phyloP scores from a whole-genome alignment of 2,329 filamentous ascomycete species.

The Penicillium verrucosum region DNA sequence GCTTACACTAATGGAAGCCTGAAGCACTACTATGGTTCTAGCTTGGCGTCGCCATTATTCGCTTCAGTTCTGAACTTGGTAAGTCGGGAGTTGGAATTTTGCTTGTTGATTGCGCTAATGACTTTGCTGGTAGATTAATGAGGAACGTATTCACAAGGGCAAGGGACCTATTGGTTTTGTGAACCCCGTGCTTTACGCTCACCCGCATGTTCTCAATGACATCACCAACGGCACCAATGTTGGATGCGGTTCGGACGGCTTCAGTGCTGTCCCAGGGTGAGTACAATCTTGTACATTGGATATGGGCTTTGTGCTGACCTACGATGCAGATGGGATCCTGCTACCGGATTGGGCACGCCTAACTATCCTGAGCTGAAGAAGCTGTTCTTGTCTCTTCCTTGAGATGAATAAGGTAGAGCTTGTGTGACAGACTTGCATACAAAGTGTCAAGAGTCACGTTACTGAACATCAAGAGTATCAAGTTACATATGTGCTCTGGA shows the following conservation, averaged over 20 bases:
- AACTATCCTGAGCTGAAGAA: slow-evolving; percentile 32
- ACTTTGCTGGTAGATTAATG: slow-evolving; percentile 41
- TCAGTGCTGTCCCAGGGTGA: slow-evolving; percentile 26
- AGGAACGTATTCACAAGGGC: slow-evolving; percentile 46
- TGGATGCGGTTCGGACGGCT: slow-evolving; percentile 29
- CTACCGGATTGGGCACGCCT: slow-evolving; percentile 33
- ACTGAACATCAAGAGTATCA: not conserved
- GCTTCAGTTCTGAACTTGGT: slow-evolving; percentile 32
- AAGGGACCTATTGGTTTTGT: slow-evolving; percentile 53
- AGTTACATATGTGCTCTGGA: not conserved
- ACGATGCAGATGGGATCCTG: slow-evolving; percentile 28
- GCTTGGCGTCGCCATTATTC: slow-evolving; percentile 29
- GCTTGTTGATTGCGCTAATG: not conserved
- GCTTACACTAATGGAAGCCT: slow-evolving; percentile 19
- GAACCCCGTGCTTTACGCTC: slow-evolving; percentile 45
- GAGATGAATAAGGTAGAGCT: not conserved
- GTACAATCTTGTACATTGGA: not conserved
- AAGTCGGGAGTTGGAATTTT: slow-evolving; percentile 1
- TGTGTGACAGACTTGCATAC: not conserved
- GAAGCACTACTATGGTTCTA: slow-evolving; percentile 27
- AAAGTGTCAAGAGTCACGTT: not conserved
- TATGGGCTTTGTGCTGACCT: not conserved
- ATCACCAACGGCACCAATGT: slow-evolving; percentile 41
- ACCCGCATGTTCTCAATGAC: slow-evolving; percentile 38
- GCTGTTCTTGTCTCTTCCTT: slow-evolving; percentile 27